A percentile compares a stretch with the other conserved stretches of the same genome.
Evolutionary conservation across 176 grass and related monocot species (phyloP).

Genomic region (Hsuehochloa calcarea): DNA sequence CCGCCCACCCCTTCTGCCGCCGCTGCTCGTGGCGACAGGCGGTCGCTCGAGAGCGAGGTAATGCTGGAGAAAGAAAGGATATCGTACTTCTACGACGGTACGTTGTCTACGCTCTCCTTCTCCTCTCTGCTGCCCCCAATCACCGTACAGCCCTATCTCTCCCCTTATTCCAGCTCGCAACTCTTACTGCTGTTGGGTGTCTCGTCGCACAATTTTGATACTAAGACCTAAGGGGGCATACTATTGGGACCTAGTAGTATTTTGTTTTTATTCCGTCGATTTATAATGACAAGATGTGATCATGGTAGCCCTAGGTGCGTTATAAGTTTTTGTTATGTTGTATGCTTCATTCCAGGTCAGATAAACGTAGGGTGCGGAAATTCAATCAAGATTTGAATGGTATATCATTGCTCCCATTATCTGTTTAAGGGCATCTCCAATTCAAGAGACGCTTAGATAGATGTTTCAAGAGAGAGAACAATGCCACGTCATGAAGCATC

Average conservation of each 20-base stretch:
- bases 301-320: not conserved
- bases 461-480: too few species aligned
- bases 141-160: constrained; percentile 5
- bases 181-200: not conserved
- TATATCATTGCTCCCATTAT: not conserved
- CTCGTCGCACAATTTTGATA: not conserved
- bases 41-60: not conserved
- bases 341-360: not conserved
- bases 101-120: constrained; percentile 4
- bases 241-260: not conserved
- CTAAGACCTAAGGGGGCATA: not conserved
- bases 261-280: constrained; percentile 1
- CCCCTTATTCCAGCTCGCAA: not conserved
- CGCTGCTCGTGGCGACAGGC: not conserved
- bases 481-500: too few species aligned
- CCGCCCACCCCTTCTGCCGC: not conserved
- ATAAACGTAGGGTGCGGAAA: not conserved
- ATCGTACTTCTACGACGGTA: constrained; percentile 98
- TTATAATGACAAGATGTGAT: not conserved
- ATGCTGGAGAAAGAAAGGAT: constrained; percentile 90
- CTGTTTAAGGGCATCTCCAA: not conserved
- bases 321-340: not conserved
- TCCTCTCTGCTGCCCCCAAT: not conserved
- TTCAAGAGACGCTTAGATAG: too few species aligned
- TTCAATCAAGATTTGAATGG: constrained; percentile 2